Base-by-base conservation (phyloP, 495 filamentous ascomycete genomes). In the Penicillium dipodomyicola region DNA sequence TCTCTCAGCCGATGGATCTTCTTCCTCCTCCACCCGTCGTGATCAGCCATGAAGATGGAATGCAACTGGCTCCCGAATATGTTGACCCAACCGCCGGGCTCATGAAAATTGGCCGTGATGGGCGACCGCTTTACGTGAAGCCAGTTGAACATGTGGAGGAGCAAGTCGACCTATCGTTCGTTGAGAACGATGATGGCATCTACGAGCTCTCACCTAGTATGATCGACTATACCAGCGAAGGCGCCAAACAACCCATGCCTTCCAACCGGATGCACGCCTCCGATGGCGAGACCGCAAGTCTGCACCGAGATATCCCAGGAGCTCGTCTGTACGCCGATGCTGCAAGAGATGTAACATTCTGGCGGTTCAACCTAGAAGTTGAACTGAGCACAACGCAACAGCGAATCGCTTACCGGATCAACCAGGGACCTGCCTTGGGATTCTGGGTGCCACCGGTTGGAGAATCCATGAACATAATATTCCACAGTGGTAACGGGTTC, bases 391-490 rank as follows among this genome's bases (percentile, higher is more conserved):
- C 85, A 15, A 78, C 79, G 47, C 88, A 96, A 65, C 81, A 89
- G 55, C 87, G 92, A 44, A 88, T 98, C 62, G 95, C 92, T 0
- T 98, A 98, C 67, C 86, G 94, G 47, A 96, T 98, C 73, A 98
- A 98, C 68, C 81, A 84, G 57, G 94, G 92, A 5, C 92, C 93
- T 7, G 86, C 91, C 14, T 82, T 92, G 25, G 88, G 86, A 10
- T 98, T 98, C 72, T 98, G 94, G 94, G 91, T 98, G 1, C 94
- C 94, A 10, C 89, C 88, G 49, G 80, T 77, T 49, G 88, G 85
- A 22, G 82, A 96, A 72, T 82, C 88, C 8, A 97, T 98, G 95
- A 96, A 97, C 73, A 90, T 96, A 63, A 96, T 97, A 91, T 97
- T 96, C 74, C 83, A 97, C 77, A 93, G 86, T 67, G 96, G 95